Evolutionary conservation across 2,329 filamentous ascomycete genomes (phyloP).

Genomic region (Graphilbum fragrans): DNA sequence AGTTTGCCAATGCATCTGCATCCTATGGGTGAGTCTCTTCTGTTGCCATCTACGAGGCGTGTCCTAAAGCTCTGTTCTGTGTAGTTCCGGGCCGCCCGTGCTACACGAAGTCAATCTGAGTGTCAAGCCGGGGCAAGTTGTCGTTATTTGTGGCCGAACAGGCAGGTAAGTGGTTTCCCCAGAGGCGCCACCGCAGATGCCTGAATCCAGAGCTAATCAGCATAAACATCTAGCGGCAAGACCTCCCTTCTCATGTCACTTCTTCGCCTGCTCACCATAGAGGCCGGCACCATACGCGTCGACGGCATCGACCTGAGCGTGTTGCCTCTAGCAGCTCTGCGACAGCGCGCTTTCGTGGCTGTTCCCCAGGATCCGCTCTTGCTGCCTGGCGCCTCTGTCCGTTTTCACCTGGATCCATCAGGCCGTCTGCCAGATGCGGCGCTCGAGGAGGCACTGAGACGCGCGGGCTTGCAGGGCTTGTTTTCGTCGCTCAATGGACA

Average conservation of each 20-base stretch:
- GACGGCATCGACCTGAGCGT: conserved; percentile 33
- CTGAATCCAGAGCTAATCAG: too few relatives aligned
- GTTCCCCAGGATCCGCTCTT: conserved; percentile 19
- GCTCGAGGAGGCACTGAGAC: conserved; percentile 2
- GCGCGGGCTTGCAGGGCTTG: conserved; percentile 5
- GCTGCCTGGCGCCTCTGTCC: conserved; percentile 5
- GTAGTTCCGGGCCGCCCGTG: conserved; percentile 10
- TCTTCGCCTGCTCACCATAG: conserved; percentile 34
- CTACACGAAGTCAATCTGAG: conserved; percentile 15
- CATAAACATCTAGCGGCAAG: conserved; percentile 18
- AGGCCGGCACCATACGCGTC: conserved; percentile 28
- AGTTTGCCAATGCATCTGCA: conserved; percentile 16
- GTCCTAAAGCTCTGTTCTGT: background rate
- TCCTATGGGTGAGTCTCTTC: conserved; percentile 19
- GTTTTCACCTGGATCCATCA: conserved; percentile 8
- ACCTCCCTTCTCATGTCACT: conserved; percentile 31
- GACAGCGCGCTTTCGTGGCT: conserved; percentile 23
- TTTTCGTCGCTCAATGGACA: too few relatives aligned
- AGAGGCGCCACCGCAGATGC: too few relatives aligned
- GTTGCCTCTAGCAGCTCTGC: conserved; percentile 28
- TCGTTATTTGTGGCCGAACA: conserved; percentile 41
- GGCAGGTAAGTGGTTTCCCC: conserved; percentile 24
- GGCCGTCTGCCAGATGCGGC: conserved; percentile 1
- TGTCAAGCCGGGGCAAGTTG: conserved; percentile 28
- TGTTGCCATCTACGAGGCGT: too few relatives aligned